Conservation (phyloP, 73 alveolate species). For the Tetrahymena thermophila region DNA sequence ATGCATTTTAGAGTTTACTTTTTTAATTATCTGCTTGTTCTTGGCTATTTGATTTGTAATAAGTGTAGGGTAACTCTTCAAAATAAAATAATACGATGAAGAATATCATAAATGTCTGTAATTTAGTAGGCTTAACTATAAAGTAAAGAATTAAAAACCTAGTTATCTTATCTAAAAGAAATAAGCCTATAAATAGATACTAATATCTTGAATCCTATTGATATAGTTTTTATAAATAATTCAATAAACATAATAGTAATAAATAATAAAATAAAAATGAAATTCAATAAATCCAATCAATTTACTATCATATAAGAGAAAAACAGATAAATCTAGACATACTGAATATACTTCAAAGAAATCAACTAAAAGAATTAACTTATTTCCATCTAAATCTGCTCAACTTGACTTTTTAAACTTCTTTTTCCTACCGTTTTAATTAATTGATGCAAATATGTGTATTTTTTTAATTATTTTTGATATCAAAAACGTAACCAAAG, state of each 20-base stretch:
- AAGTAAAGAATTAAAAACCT: not conserved
- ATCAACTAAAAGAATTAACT: not conserved
- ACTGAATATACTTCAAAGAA: not conserved
- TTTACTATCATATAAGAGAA: not conserved
- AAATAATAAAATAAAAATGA: not conserved
- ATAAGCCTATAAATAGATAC: not conserved
- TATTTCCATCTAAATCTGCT: not conserved
- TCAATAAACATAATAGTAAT: not conserved
- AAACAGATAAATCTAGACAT: not conserved
- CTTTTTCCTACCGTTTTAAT: not conserved
- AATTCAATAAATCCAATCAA: not conserved
- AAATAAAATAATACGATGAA: not conserved
- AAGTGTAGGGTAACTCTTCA: not conserved
- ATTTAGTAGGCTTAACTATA: not conserved
- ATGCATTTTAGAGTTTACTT: not conserved
- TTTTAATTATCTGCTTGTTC: not conserved
- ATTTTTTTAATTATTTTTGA: too few relatives aligned
- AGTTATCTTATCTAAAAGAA: not conserved
- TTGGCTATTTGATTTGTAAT: not conserved
- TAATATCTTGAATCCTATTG: not conserved
- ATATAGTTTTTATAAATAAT: not conserved
- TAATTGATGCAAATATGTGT: not conserved
- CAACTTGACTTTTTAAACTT: not conserved
- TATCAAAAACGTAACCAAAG: not conserved
- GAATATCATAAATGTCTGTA: not conserved